Conservation (phyloP, 495 filamentous ascomycete species). For the Aspergillus ellipticus region DNA sequence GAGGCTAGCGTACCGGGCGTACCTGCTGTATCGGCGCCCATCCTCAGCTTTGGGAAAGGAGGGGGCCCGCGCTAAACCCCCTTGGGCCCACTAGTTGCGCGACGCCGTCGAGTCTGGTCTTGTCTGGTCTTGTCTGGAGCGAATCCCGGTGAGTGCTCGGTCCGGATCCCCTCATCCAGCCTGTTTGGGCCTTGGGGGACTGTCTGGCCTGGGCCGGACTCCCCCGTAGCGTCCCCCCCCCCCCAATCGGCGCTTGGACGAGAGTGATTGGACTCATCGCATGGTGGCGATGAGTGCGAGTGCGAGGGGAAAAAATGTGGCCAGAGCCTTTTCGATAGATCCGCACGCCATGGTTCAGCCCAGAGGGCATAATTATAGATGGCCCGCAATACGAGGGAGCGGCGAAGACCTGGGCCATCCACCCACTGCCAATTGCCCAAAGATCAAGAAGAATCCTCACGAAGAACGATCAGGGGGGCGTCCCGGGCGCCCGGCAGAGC, state of each 20-base stretch:
- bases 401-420: no score
- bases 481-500: neutral
- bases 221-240: neutral
- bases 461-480: no score
- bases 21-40: neutral
- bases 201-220: neutral
- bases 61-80: neutral
- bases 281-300: no score
- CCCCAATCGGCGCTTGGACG: neutral
- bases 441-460: no score
- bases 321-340: neutral
- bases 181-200: neutral
- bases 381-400: neutral
- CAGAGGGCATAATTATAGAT: neutral
- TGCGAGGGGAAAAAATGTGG: no score
- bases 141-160: conserved; percentile 5
- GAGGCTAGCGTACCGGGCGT: neutral
- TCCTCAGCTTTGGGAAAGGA: neutral
- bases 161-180: conserved; percentile 2
- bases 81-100: neutral
- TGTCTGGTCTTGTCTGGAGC: neutral
- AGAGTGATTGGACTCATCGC: neutral
- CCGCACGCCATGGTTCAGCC: no score
- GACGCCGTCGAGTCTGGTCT: neutral
- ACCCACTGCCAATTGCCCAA: no score